Evolutionary conservation across 2,329 filamentous ascomycete species (phyloP).

Genomic region (Aureobasidium sp.): DNA sequence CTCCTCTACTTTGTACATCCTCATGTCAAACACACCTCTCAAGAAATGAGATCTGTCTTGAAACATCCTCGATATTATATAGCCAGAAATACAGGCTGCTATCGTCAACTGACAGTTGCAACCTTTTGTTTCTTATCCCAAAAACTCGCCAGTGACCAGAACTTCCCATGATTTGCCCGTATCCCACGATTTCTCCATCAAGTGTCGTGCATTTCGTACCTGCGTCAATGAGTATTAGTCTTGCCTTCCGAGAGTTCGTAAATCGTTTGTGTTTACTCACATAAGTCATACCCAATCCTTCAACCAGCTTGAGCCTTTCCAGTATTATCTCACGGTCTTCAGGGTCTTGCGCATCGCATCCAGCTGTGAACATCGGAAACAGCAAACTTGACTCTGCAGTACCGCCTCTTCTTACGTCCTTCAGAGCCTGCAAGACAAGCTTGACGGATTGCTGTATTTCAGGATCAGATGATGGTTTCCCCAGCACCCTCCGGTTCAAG

Average conservation of each 20-base stretch:
- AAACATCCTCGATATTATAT: background rate
- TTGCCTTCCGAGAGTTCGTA: background rate
- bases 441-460: constrained; percentile 58
- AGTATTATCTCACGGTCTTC: constrained; percentile 54
- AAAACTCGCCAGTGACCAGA: constrained; percentile 59
- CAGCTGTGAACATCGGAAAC: constrained; percentile 78
- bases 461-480: constrained; percentile 48
- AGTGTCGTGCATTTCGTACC: constrained; percentile 52
- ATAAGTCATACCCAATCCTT: constrained; percentile 70
- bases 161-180: constrained; percentile 63
- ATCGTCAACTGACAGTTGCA: background rate
- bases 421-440: constrained; percentile 56
- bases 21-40: background rate
- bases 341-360: constrained; percentile 59
- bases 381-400: constrained; percentile 68
- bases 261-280: constrained; percentile 35
- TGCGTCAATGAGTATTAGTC: constrained; percentile 21
- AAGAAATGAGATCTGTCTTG: background rate
- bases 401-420: constrained; percentile 56
- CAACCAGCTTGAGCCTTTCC: constrained; percentile 58
- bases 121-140: constrained; percentile 42
- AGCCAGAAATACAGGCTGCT: background rate
- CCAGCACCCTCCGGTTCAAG: constrained; percentile 65
- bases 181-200: constrained; percentile 65
- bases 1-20: background rate